Evolutionary conservation across 2,329 filamentous ascomycete species (phyloP), one percentile per base, ranked within the genome.

Genomic region (Trichoderma harzianum): DNA sequence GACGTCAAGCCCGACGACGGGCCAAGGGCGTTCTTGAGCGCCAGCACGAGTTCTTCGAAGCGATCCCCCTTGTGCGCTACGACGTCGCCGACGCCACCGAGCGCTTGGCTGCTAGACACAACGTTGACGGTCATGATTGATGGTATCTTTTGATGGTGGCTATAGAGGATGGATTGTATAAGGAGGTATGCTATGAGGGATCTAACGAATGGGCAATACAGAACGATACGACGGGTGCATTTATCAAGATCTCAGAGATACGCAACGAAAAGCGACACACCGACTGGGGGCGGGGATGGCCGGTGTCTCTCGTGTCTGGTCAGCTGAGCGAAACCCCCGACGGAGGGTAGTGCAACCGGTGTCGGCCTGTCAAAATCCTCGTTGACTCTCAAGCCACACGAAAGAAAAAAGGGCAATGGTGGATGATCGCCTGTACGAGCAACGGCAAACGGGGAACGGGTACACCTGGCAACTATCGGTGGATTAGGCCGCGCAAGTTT

Each of bases 1-100:
- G 92, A 96, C 73, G 92, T 90, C 76, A 97, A 87, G 3, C 94
- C 94, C 14, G 92, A 96, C 72, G 90, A 93, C 4, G 93, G 92
- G 3, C 94, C 94, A 6, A 98, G 87, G 28, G 89, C 89, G 70
- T 87, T 84, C 77, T 91, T 94, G 76, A 97, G 88, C n/a, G 89
- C 88, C 72, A 87, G 78, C 70, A 97, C 92, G 60, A 97, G 89
- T 68, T 85, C 81, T 47, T 94, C 88, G 79, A 97, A 96, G 14
- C 81, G 80, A 76, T 87, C 53, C 57, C 32, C 34, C 28, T 36
- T 57, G 24, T 57, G 72, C 10, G 73, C 78, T 65, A 78, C 74
- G 39, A 73, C 75, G 67, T 76, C 74, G 53, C 75, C 63, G 47
- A 63, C 73, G 67, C 57, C 73, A 64, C 63, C 73, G 26, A 76